A percentile compares a stretch with the other conserved stretches of the same genome.
phyloP scores from a whole-genome alignment of 2,329 filamentous ascomycete species.

The Trichoderma koningiopsis region DNA sequence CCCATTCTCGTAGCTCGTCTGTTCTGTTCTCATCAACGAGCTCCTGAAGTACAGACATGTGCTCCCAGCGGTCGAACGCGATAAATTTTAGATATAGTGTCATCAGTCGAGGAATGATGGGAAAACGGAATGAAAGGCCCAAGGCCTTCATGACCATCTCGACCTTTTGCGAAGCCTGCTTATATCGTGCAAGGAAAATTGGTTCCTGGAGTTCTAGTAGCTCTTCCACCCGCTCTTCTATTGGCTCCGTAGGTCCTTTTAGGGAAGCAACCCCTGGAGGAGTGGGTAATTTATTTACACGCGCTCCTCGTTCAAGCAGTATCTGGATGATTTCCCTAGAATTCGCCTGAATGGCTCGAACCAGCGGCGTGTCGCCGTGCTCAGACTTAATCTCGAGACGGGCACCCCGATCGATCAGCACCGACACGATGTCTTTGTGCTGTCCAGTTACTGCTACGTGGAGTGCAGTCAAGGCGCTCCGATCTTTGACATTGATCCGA shows the following conservation, averaged over 20 bases:
- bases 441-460: conserved; percentile 1
- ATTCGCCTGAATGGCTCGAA: conserved; percentile 13
- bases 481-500: conserved; percentile 12
- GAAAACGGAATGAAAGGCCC: conserved; percentile 5
- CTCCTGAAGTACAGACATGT: conserved; percentile 15
- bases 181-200: conserved; percentile 14
- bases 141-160: conserved; percentile 1
- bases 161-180: conserved; percentile 9
- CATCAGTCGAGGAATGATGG: conserved; percentile 4
- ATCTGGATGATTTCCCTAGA: conserved; percentile 16
- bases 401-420: conserved; percentile 5
- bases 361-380: conserved; percentile 7
- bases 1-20: conserved; percentile 11
- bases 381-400: conserved; percentile 10
- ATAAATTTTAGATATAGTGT: conserved; percentile 13
- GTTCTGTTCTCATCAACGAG: conserved; percentile 18
- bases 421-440: conserved; percentile 14
- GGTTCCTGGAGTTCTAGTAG: conserved; percentile 3
- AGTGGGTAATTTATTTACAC: neutral
- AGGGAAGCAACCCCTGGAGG: conserved; percentile 4
- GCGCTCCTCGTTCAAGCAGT: conserved; percentile 4
- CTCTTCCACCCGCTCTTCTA: conserved; percentile 11
- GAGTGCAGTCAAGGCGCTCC: conserved; percentile 4
- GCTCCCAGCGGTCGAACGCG: conserved; percentile 15
- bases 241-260: neutral